Base-by-base conservation (phyloP, 2,329 filamentous ascomycete species). In the Venturiaceae sp. region DNA sequence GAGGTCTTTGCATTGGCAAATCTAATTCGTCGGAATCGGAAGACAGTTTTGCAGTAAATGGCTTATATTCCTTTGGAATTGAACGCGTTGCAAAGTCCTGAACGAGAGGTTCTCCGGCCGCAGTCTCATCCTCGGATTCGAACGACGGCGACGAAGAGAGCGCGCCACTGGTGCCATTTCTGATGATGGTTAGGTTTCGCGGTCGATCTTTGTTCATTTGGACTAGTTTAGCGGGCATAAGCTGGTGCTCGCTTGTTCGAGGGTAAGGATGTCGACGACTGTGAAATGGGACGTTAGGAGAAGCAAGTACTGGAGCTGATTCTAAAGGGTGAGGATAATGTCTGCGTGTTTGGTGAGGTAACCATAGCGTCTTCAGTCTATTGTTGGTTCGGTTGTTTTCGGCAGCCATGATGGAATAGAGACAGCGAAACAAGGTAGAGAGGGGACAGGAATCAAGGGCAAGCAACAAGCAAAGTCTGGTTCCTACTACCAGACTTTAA, bases 91-190 rank as follows among this genome's bases (percentile, higher is more conserved):
- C 52, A 37, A 65, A 62, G 41, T 60, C 62, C 7, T 62, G 62
- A 57, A 66, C 62, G 56, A 67, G 60, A 30, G 65, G 63, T 55
- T 58, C 59, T 23, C 61, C 53, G 23, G 53, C 19, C 16, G 47
- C 47, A 23, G 30, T 44, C 23, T 56, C 54, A 5, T 46, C 39
- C 8, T 56, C 54, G 7, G 36, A 41, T 8, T 44, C 36, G 54
- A 46, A 53, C 8, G 21, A 23, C 32, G 54, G 54, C 11, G 34
- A 32, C 32, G 16, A 32, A 13, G 54, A 21, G 7, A 28, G 19
- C 36, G 36, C 32, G 30, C 23, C n/a, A 39, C 36, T 39, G n/a
- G n/a, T 50, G 13, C 44, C 26, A 30, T 30, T 50, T n/a, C 11
- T 30, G 44, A 26, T 7, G 19, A n/a, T 28, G 44, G 26, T 32